Conservation (phyloP, 2,329 filamentous ascomycete species). For the Aspergillaceae sp. region DNA sequence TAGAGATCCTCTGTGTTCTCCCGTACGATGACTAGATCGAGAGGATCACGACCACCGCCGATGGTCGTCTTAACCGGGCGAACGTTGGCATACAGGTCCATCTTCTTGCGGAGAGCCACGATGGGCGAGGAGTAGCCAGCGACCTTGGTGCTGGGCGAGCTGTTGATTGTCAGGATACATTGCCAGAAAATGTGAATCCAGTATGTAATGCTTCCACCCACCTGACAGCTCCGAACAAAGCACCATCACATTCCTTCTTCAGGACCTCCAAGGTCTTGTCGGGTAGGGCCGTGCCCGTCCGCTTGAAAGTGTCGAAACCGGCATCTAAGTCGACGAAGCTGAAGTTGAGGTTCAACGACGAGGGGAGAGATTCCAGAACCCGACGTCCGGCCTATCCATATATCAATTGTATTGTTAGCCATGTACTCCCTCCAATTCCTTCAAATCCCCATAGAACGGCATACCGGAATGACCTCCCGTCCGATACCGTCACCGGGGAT, state of each 20-base stretch:
- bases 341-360: slow-evolving; percentile 88
- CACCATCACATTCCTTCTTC: slow-evolving; percentile 85
- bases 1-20: slow-evolving; percentile 99
- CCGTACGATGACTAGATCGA: slow-evolving; percentile 95
- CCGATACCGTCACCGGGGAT: slow-evolving; percentile 98
- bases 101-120: slow-evolving; percentile 87
- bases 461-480: slow-evolving; percentile 86
- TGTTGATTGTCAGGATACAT: slow-evolving; percentile 16
- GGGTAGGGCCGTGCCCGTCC: slow-evolving; percentile 78
- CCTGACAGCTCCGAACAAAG: slow-evolving; percentile 90
- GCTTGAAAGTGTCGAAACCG: slow-evolving; percentile 87
- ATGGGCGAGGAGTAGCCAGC: slow-evolving; percentile 95
- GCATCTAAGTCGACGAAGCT: slow-evolving; percentile 88
- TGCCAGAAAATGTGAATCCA: too few species aligned
- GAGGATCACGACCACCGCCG: slow-evolving; percentile 49
- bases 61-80: slow-evolving; percentile 84
- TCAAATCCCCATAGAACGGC: slow-evolving; percentile 5
- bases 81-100: slow-evolving; percentile 95
- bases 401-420: neutral
- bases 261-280: slow-evolving; percentile 86
- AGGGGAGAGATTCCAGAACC: slow-evolving; percentile 82
- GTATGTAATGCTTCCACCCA: slow-evolving; percentile 16
- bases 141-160: slow-evolving; percentile 79
- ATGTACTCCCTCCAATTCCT: neutral
- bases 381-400: slow-evolving; percentile 60